These are phyloP conservation scores for Lodderomyces jiufengensis DNA, from an alignment of 1,139 yeast species.

Conservation along the genomic window DNA sequence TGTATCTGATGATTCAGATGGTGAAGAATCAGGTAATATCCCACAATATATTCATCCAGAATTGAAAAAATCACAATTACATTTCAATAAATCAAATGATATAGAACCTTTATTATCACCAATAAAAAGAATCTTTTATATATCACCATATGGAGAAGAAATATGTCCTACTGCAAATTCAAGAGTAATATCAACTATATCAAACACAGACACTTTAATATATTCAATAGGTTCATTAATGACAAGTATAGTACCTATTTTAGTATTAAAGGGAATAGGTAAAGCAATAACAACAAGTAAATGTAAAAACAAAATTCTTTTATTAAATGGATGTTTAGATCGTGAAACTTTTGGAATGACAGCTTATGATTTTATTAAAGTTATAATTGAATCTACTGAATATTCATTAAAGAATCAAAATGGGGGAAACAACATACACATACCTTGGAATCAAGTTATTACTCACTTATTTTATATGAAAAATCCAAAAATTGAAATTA, in stretches of 20 bases:
- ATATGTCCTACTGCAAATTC: conserved; percentile 74
- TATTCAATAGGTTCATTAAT: conserved; percentile 85
- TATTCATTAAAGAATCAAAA: conserved; percentile 27
- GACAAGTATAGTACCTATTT: conserved; percentile 80
- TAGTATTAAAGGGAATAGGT: conserved; percentile 72
- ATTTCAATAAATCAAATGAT: conserved; percentile 55
- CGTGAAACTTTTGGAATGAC: conserved; percentile 71
- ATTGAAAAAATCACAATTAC: conserved; percentile 67
- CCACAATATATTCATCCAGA: conserved; percentile 83
- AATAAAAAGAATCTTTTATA: conserved; percentile 68
- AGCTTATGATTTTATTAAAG: conserved; percentile 55
- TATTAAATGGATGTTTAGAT: conserved; percentile 70
- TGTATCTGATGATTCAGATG: conserved; percentile 16
- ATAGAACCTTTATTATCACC: conserved; percentile 70
- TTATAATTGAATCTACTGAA: conserved; percentile 49
- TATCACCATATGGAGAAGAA: conserved; percentile 87
- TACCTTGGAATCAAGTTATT: conserved; percentile 40
- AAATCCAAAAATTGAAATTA: conserved; percentile 46
- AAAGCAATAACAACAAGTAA: conserved; percentile 44
- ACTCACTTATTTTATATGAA: conserved; percentile 57
- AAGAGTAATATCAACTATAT: conserved; percentile 53
- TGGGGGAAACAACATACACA: conserved; percentile 1
- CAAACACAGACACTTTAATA: conserved; percentile 53
- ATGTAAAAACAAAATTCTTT: conserved; percentile 45
- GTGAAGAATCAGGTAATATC: conserved; percentile 52